Percentiles rank a stretch among this genome's conserved stretches.
Evolutionary conservation across 2,329 filamentous ascomycete genomes (phyloP).

Genomic region (Penicillium sp.): DNA sequence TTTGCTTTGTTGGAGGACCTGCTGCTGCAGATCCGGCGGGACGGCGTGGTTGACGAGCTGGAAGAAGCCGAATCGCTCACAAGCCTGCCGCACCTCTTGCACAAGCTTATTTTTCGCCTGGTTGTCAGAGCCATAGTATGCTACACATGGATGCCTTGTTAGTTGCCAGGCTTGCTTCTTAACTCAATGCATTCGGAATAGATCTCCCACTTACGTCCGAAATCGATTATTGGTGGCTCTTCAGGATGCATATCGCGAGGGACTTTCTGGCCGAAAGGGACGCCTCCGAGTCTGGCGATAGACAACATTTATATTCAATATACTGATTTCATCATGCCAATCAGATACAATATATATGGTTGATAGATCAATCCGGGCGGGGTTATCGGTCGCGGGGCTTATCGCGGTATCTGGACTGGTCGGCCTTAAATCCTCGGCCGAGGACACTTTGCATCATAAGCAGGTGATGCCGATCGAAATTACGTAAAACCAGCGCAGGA

Average conservation of each 20-base stretch:
- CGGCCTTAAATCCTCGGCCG: neutral
- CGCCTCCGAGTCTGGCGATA: neutral
- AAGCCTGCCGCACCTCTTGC: conserved; percentile 42
- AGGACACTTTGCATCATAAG: neutral
- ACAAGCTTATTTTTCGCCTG: conserved; percentile 18
- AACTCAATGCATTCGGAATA: neutral
- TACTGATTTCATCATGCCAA: neutral
- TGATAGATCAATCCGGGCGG: too few species aligned
- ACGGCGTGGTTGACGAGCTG: conserved; percentile 53
- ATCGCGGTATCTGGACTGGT: neutral
- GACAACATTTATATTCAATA: neutral
- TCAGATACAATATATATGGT: too few species aligned
- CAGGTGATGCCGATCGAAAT: neutral
- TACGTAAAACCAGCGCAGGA: neutral
- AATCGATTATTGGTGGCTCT: neutral
- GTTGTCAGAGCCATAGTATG: neutral
- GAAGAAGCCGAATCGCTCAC: conserved; percentile 53
- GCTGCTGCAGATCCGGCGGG: conserved; percentile 39
- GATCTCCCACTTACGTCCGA: neutral
- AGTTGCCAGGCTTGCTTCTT: neutral
- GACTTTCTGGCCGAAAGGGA: neutral
- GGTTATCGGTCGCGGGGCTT: neutral
- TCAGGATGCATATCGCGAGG: neutral
- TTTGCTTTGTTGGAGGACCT: conserved; percentile 43
- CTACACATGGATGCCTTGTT: neutral